Base-by-base conservation (phyloP, 177 flowering plant genomes). In the Vitis hybrid region DNA sequence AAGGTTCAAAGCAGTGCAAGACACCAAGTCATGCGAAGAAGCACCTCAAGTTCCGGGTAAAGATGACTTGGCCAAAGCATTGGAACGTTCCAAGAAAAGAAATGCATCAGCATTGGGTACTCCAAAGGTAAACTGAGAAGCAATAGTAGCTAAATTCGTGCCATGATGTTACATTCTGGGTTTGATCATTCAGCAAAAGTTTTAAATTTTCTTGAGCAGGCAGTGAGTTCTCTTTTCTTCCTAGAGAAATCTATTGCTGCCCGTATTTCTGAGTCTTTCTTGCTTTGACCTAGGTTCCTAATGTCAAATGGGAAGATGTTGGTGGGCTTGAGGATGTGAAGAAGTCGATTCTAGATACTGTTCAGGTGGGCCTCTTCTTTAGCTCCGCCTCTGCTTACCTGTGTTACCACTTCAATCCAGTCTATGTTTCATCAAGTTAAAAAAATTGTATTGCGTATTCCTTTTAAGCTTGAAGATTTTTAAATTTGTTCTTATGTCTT, bases 291-390 rank as follows among this genome's bases (percentile, higher is more conserved):
- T 72, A 94, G 98, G 93, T 94, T 73, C 99, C 99, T 34, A 80
- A 90, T 71, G 93, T 95, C 50, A 91, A 91, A 83, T 95, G 98
- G 99, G 98, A 95, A 75, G 99, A 95, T 87, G 99, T 93, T 79
- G 99, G 99, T 69, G 98, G 99, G 70, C 93, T 95, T 59, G 96
- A 93, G 78, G 96, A 93, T 72, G 98, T 90, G 73, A 95, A 95
- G 84, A 90, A 90, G 76, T 84, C 96, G 54, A 95, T 95, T 69
- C 68, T 93, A 73, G 98, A 95, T 78, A 95, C 98, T 63, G 96
- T 95, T 82, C 98, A 93, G 99, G 99, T 91, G 75, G 65, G 64
- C 8, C 51, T 69, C 13, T 34, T 34, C 29, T 29, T 55, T 3
- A 31, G 18, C 14, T 20, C 11, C 20, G 14, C 4, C 67, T 19